Conservation (phyloP, 306 rosid genomes). For the Luffa acutangula region DNA sequence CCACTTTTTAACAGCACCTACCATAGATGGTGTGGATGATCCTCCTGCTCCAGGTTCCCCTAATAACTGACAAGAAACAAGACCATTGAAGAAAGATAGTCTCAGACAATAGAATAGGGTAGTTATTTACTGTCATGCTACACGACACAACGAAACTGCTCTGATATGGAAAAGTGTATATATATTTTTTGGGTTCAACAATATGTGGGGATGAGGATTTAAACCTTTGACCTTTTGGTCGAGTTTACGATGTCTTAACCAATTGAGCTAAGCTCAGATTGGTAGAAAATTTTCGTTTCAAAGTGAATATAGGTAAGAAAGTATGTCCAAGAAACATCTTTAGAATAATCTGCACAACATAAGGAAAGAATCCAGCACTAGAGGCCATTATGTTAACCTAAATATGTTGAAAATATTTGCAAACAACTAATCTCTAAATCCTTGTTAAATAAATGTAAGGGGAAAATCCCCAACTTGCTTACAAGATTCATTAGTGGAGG, state of each 20-base stretch:
- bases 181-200: no score
- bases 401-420: background rate
- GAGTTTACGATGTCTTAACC: no score
- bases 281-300: no score
- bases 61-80: constrained; percentile 40
- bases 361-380: background rate
- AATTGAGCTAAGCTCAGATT: no score
- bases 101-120: background rate
- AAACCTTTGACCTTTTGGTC: no score
- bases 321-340: background rate
- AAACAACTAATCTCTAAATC: constrained; percentile 11
- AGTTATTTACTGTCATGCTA: background rate
- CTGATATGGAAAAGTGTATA: background rate
- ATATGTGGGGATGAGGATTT: no score
- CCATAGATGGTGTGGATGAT: constrained; percentile 95
- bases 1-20: constrained; percentile 91
- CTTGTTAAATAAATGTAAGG: constrained; percentile 20
- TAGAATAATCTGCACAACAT: background rate
- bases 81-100: background rate
- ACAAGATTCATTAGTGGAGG: constrained; percentile 90
- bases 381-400: background rate
- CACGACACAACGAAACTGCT: background rate
- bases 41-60: constrained; percentile 98
- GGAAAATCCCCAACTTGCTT: background rate
- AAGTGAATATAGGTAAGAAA: background rate